Evolutionary conservation across 202 grass and related monocot species (phyloP).

Genomic region (Musa balbisiana): DNA sequence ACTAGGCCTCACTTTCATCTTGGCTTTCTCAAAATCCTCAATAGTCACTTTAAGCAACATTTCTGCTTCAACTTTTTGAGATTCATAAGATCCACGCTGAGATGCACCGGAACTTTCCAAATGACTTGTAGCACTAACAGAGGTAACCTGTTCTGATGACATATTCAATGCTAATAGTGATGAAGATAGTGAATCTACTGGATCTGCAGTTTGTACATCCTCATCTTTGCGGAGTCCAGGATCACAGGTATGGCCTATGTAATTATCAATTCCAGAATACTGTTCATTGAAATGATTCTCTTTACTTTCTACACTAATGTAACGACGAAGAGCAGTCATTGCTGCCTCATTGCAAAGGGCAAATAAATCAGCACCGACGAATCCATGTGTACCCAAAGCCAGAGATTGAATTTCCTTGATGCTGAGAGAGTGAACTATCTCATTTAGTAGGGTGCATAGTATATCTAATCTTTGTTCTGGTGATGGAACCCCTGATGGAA

Average conservation of each 20-base stretch:
- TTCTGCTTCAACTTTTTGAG: slow-evolving; percentile 25
- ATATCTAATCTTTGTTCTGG: slow-evolving; percentile 75
- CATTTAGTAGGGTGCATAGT: slow-evolving; percentile 49
- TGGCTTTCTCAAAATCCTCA: slow-evolving; percentile 82
- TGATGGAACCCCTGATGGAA: slow-evolving; percentile 71
- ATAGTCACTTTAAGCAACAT: slow-evolving; percentile 33
- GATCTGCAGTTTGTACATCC: slow-evolving; percentile 16
- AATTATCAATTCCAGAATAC: slow-evolving; percentile 13
- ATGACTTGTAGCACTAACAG: slow-evolving; percentile 3
- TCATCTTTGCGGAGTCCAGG: slow-evolving; percentile 12
- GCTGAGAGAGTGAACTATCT: slow-evolving; percentile 55
- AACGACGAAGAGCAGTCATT: slow-evolving; percentile 50
- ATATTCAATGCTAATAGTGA: slow-evolving; percentile 53
- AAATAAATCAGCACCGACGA: slow-evolving; percentile 92
- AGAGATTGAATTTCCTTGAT: slow-evolving; percentile 40
- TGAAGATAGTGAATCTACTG: slow-evolving; percentile 40
- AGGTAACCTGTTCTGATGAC: slow-evolving; percentile 24
- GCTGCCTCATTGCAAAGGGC: slow-evolving; percentile 85
- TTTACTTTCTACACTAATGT: slow-evolving; percentile 46
- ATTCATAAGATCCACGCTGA: neutral
- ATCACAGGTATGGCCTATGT: slow-evolving; percentile 10
- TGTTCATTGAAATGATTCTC: slow-evolving; percentile 18
- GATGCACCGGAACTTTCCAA: slow-evolving; percentile 11
- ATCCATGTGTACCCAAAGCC: slow-evolving; percentile 71
- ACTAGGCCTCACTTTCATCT: slow-evolving; percentile 84